Evolutionary conservation across 208 protist genomes (phyloP), one percentile per base, ranked within the genome.

Genomic region (Acanthamoeba royreba): DNA sequence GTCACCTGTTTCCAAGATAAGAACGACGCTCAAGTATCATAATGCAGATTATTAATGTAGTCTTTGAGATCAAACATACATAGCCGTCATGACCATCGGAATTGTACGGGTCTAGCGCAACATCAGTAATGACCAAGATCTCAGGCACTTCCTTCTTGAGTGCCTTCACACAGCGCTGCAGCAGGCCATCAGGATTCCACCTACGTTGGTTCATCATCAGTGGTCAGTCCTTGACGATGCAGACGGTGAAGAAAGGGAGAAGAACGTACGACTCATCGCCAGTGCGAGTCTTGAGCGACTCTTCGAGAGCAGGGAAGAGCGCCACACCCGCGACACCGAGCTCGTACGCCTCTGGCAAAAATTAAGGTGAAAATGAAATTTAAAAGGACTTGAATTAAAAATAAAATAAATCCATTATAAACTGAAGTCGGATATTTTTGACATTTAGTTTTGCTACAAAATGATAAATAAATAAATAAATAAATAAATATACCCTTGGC

Each of bases 201-300:
- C 87, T 92, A 13, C 31, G 8, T 94, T 43, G 45, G 95, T 95
- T 58, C 96, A 97, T 45, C 97, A 95, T 43, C 96, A 95, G 46
- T 96, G 95, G 53, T 42, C 45, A 4, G 95, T 97, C n/a, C n/a
- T n/a, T n/a, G n/a, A n/a, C n/a, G 88, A 83, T 95, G 95, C 2
- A 43, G 72, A 61, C 0, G 63, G 72, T 5, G 91, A 17, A 43
- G 87, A 93, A 15, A 58, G 63, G 40, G 42, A 91, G 95, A 0
- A 96, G 69, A 55, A 90, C n/a, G 42, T 72, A 74, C 81, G 81
- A 89, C 31, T 92, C 87, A 11, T 92, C 58, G 5, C 87, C 87
- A 28, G 40, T 49, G 25, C 55, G 87, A 33, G 22, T 79, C 55
- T 92, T 92, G 43, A 72, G 22, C 0, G 53, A 22, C 35, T 92